These are phyloP conservation scores for Penicillium sp. DNA, from an alignment of 2,329 filamentous ascomycete species.

Conservation along the genomic window DNA sequence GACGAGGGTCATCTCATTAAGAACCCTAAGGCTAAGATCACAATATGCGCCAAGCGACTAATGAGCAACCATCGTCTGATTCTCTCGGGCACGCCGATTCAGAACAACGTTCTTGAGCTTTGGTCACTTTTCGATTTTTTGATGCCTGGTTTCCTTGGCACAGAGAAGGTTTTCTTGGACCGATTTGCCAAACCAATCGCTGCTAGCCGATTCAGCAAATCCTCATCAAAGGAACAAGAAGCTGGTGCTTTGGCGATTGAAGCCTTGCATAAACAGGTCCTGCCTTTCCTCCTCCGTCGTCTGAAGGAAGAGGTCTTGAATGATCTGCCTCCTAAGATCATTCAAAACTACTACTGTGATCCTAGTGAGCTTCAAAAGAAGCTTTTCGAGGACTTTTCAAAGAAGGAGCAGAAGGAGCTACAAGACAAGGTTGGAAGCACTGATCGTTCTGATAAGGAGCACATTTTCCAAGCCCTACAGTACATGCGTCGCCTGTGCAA, in stretches of 20 bases:
- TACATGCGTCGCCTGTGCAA: constrained; percentile 99
- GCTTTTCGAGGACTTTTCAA: constrained; percentile 94
- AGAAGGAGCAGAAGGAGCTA: constrained; percentile 87
- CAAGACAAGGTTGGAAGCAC: constrained; percentile 78
- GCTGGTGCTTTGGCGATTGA: constrained; percentile 94
- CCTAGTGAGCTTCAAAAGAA: constrained; percentile 92
- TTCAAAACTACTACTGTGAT: constrained; percentile 99
- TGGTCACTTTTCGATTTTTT: constrained; percentile 99
- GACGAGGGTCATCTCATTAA: constrained; percentile 99
- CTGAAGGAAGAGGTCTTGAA: constrained; percentile 97
- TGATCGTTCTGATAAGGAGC: constrained; percentile 92
- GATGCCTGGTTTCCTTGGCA: constrained; percentile 96
- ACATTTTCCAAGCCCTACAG: constrained; percentile 98
- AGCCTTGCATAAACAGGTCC: constrained; percentile 96
- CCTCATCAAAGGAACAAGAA: constrained; percentile 97
- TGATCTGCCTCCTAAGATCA: constrained; percentile 93
- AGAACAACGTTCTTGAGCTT: constrained; percentile 94
- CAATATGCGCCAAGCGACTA: constrained; percentile 85
- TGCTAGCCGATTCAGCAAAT: constrained; percentile 92
- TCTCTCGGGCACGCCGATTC: constrained; percentile 93
- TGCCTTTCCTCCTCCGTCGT: constrained; percentile 92
- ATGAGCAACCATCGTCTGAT: constrained; percentile 93
- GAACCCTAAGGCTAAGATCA: constrained; percentile 96
- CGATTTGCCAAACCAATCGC: constrained; percentile 94
- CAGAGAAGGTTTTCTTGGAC: constrained; percentile 95